Evolutionary conservation across 441 rosid genomes (phyloP).

Genomic region (Sinapis alba): DNA sequence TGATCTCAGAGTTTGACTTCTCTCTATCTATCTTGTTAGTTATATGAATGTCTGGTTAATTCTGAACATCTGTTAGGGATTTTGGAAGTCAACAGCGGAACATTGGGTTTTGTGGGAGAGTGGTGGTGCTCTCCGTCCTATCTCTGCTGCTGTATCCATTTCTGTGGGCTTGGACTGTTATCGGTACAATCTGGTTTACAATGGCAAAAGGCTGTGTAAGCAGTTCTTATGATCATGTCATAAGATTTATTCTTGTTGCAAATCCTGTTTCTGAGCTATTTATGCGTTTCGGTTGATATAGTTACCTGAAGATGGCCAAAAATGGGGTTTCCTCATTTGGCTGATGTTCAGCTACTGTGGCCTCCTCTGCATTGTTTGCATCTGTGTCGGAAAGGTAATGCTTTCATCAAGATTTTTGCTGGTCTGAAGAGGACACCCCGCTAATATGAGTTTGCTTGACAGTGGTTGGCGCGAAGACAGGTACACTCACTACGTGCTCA

Average conservation of each 20-base stretch:
- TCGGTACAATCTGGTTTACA: constrained; percentile 90
- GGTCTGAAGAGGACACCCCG: not conserved
- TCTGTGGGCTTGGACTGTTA: constrained; percentile 97
- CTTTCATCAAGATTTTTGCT: constrained; percentile 15
- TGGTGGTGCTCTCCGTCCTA: constrained; percentile 78
- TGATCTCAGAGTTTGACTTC: no score
- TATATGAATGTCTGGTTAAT: no score
- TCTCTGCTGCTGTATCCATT: constrained; percentile 88
- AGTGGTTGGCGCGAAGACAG: constrained; percentile 90
- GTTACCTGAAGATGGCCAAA: constrained; percentile 96
- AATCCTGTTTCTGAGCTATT: constrained; percentile 11
- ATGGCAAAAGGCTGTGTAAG: constrained; percentile 81
- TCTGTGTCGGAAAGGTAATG: constrained; percentile 79
- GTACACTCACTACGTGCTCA: constrained; percentile 88
- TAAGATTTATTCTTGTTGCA: constrained; percentile 1
- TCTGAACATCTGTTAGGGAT: constrained; percentile 56
- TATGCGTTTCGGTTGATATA: constrained; percentile 32
- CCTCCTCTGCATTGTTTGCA: constrained; percentile 82
- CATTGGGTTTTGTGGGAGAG: constrained; percentile 91
- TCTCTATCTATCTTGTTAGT: no score
- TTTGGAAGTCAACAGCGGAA: constrained; percentile 96
- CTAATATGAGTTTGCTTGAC: constrained; percentile 21
- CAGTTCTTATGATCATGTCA: constrained; percentile 6
- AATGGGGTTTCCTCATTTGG: constrained; percentile 99
- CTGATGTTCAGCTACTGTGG: constrained; percentile 95